Evolutionary conservation across 768 basidiomycete genomes (phyloP).

Genomic region (Pulveroboletus sp.): DNA sequence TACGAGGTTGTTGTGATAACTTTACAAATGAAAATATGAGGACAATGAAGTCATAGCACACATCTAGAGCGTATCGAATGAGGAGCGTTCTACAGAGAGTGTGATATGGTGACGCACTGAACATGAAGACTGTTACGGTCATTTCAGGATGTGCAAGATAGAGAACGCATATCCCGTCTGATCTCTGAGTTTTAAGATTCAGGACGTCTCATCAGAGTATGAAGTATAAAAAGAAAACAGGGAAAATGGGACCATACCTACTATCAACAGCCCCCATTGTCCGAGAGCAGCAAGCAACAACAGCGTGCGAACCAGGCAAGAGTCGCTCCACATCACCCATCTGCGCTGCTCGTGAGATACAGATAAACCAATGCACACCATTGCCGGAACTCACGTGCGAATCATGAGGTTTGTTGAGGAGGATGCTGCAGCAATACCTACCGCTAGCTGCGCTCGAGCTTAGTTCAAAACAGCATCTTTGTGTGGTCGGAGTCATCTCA

Average conservation of each 20-base stretch:
- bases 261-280: constrained; percentile 9
- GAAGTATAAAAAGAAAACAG: not conserved
- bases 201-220: constrained; percentile 2
- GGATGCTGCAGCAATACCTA: constrained; percentile 5
- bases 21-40: constrained; percentile 14
- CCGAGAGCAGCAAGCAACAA: constrained; percentile 3
- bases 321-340: constrained; percentile 16
- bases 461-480: not conserved
- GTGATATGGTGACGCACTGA: constrained; percentile 12
- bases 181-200: not conserved
- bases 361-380: not conserved
- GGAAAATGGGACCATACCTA: not conserved
- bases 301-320: not conserved
- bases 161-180: constrained; percentile 1
- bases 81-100: not conserved
- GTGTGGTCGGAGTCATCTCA: not conserved
- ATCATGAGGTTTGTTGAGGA: constrained; percentile 17
- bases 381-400: constrained; percentile 10
- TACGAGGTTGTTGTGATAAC: constrained; percentile 9
- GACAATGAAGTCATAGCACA: constrained; percentile 19
- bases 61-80: constrained; percentile 10
- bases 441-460: not conserved
- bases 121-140: constrained; percentile 8
- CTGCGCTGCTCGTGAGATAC: not conserved
- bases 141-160: not conserved